A percentile compares a stretch with the other conserved stretches of the same genome.
Conservation (phyloP, 83 land plant species). For the Thuja plicata region DNA sequence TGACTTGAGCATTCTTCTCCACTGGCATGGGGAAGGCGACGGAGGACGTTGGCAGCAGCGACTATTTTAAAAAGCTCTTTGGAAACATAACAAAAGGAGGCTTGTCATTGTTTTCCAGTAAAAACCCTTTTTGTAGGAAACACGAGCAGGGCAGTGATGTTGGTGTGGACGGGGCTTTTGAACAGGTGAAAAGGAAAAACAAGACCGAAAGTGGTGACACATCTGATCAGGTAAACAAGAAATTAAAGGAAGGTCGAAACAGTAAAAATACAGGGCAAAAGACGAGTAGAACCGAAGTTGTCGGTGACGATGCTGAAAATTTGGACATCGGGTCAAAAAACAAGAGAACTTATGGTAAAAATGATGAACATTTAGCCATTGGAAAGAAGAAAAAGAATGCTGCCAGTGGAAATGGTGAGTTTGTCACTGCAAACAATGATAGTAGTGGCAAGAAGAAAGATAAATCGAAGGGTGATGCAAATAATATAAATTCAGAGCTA, state of each 20-base stretch:
- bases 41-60: neutral
- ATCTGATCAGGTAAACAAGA: neutral
- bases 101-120: constrained; percentile 29
- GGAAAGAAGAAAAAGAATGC: constrained; percentile 6
- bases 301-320: neutral
- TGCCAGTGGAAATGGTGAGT: neutral
- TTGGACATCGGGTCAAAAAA: neutral
- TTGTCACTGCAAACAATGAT: neutral
- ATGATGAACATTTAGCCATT: neutral
- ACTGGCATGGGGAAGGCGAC: constrained; percentile 9
- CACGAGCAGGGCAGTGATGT: constrained; percentile 7
- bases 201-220: neutral
- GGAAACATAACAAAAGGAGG: constrained; percentile 16
- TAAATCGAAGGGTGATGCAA: neutral
- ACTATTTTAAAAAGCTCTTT: constrained; percentile 31
- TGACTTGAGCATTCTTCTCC: neutral
- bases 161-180: neutral
- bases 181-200: constrained; percentile 1
- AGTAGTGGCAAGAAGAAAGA: constrained; percentile 10
- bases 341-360: neutral
- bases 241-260: too few species aligned
- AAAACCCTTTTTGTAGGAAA: constrained; percentile 46
- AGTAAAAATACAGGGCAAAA: neutral
- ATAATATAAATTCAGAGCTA: neutral
- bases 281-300: neutral